Conservation (phyloP, 768 basidiomycete species). For the Termitomyces bulborhizus region DNA sequence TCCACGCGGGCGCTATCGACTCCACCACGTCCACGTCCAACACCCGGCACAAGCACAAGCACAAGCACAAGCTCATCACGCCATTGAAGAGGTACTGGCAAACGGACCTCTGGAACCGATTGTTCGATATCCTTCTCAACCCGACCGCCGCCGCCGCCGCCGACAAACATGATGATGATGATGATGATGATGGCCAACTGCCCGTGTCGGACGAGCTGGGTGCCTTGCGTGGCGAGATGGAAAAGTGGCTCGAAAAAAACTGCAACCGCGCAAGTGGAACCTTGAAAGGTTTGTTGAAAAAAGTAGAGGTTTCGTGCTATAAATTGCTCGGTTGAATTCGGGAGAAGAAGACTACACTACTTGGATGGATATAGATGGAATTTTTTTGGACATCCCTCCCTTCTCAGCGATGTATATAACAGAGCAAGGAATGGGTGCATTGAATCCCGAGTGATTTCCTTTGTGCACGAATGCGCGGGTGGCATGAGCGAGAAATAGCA, state of each 20-base stretch:
- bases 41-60: slow-evolving; percentile 33
- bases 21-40: slow-evolving; percentile 15
- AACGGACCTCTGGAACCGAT: slow-evolving; percentile 70
- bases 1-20: slow-evolving; percentile 61
- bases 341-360: no score
- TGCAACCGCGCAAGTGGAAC: slow-evolving; percentile 81
- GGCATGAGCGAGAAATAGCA: no score
- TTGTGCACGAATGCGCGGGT: no score
- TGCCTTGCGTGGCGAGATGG: slow-evolving; percentile 72
- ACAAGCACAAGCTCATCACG: slow-evolving; percentile 52
- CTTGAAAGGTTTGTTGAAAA: slow-evolving; percentile 77
- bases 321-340: slow-evolving; percentile 4
- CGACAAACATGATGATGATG: no score
- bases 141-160: slow-evolving; percentile 26
- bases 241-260: slow-evolving; percentile 78
- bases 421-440: no score
- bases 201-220: slow-evolving; percentile 71
- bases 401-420: no score
- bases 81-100: slow-evolving; percentile 97
- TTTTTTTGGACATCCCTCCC: no score
- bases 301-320: slow-evolving; percentile 60
- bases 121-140: slow-evolving; percentile 88
- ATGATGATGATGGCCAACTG: slow-evolving; percentile 45
- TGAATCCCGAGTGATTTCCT: no score
- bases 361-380: no score